Conservation (phyloP, 805 yeast genomes). For the Yarrowia sp. region DNA sequence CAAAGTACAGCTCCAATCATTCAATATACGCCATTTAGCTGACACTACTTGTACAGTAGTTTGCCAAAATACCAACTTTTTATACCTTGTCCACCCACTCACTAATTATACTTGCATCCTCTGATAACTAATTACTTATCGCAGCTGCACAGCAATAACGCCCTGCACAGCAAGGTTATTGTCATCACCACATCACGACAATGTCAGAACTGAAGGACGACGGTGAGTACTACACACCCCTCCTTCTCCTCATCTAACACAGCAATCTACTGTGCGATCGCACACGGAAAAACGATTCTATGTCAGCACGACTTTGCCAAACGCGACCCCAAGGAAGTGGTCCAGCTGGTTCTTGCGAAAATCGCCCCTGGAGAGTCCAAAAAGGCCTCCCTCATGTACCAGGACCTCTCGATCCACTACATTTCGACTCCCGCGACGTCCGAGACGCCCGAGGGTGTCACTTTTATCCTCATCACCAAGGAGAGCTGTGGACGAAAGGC, state of each 20-base stretch:
- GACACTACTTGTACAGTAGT: too few species aligned
- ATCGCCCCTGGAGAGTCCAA: constrained; percentile 34
- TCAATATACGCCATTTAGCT: too few species aligned
- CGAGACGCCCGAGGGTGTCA: constrained; percentile 35
- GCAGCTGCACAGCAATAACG: too few species aligned
- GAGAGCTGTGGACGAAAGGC: constrained; percentile 30
- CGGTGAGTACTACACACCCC: neutral
- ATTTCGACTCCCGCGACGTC: constrained; percentile 33
- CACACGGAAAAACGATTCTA: neutral
- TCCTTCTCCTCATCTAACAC: neutral
- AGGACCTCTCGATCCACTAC: constrained; percentile 38
- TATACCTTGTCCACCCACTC: too few species aligned
- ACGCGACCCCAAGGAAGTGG: constrained; percentile 28
- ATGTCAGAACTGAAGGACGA: constrained; percentile 17
- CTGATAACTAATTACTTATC: too few species aligned
- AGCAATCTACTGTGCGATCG: constrained; percentile 14
- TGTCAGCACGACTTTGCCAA: constrained; percentile 16
- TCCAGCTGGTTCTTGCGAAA: constrained; percentile 31
- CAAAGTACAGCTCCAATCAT: too few species aligned
- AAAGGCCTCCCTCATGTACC: constrained; percentile 37
- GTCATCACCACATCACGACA: constrained; percentile 5
- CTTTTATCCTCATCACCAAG: constrained; percentile 35
- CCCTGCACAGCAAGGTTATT: constrained; percentile 20
- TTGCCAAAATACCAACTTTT: too few species aligned
- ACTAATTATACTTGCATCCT: too few species aligned